Evolutionary conservation across 176 grass and related monocot species (phyloP), one percentile per base, ranked within the genome.

Genomic region (Zoysia japonica): DNA sequence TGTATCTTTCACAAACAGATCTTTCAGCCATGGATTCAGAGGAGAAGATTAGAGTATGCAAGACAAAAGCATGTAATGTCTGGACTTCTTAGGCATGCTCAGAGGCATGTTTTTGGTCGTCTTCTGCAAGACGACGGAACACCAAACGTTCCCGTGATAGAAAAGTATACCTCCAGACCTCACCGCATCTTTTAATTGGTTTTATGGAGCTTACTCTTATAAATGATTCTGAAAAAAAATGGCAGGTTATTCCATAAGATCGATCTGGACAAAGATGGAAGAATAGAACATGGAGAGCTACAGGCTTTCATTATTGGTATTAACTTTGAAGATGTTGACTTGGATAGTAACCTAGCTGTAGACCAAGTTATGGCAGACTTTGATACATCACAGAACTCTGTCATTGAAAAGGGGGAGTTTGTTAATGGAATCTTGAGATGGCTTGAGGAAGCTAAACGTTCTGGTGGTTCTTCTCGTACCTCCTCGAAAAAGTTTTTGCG

Each of bases 1-100:
- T 64, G 35, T 66, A 82, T 87, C 67, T 65, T 83, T 43, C 13
- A 61, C 49, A 65, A 83, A 50, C 83, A 98, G 92, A 40, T 98
- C 62, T 92, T 89, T 82, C 95, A 98, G 75, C 95, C 95, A 67
- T 93, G 88, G 95, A 87, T 98, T 61, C 95, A 98, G 86, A 83
- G 79, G 75, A 85, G 92, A 73, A 90, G 90, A 75, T 70, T 98
- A 80, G 90, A 88, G 64, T 98, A 94, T 79, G 77, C 86, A 86
- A 87, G 85, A 63, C 84, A 84, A 48, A 98, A 94, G 76, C 89
- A 90, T 51, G 81, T 98, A 39, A 92, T 98, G 78, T 94, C 90
- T 53, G 96, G 96, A 74, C 78, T 94, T 89, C 83, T 98, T 28
- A 91, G 59, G 50, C 87, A 93, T 62, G 88, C 87, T 78, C 92